These are phyloP conservation scores for Emergomyces orientalis DNA, from an alignment of 2,329 filamentous ascomycete species.

Conservation along the genomic window DNA sequence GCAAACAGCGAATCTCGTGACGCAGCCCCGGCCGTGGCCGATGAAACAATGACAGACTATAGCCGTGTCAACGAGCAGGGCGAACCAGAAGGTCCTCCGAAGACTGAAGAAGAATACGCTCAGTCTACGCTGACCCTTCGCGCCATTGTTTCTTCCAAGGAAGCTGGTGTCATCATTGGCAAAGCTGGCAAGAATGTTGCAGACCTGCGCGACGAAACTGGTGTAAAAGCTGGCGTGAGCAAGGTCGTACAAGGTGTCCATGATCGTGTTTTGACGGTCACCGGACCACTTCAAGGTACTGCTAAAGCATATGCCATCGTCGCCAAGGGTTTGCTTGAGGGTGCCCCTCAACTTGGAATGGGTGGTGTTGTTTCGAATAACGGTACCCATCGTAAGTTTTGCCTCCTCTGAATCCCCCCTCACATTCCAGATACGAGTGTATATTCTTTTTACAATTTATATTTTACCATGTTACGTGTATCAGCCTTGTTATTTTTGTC, in stretches of 20 bases:
- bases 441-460: neutral
- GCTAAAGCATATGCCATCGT: constrained; percentile 90
- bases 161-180: constrained; percentile 97
- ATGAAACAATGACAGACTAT: constrained; percentile 54
- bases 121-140: constrained; percentile 85
- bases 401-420: neutral
- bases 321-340: constrained; percentile 81
- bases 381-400: constrained; percentile 81
- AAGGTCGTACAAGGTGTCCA: constrained; percentile 97
- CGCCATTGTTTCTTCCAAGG: constrained; percentile 97
- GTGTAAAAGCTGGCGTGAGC: constrained; percentile 95
- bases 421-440: neutral
- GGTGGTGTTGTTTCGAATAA: constrained; percentile 77
- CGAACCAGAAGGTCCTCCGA: constrained; percentile 70
- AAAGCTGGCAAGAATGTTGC: constrained; percentile 98
- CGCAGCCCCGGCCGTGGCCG: constrained; percentile 48
- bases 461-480: neutral
- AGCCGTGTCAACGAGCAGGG: constrained; percentile 55
- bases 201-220: constrained; percentile 91
- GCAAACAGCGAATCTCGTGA: constrained; percentile 48
- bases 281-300: constrained; percentile 77
- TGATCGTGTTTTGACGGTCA: constrained; percentile 92
- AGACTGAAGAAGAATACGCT: constrained; percentile 95
- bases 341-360: constrained; percentile 92
- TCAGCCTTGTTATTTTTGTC: neutral